Conservation (phyloP, 192 early-diverging fungal species). For the Coemansia sp. region DNA sequence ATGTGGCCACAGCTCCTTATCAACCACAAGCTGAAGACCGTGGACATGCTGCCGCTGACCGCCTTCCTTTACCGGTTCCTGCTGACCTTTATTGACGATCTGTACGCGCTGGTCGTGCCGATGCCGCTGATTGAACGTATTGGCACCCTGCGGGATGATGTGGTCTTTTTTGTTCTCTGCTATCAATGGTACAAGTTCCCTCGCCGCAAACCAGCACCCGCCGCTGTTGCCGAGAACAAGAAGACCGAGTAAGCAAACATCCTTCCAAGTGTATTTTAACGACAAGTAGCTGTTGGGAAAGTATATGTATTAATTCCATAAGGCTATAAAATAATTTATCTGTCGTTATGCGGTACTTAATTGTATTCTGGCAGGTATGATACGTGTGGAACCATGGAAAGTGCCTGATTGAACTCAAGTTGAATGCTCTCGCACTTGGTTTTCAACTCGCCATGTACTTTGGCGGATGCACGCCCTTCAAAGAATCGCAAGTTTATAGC, state of each 20-base stretch:
- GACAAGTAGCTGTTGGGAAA: too few species aligned
- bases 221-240: conserved; percentile 1
- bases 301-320: too few species aligned
- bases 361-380: too few species aligned
- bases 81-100: conserved; percentile 56
- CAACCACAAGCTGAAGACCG: conserved; percentile 55
- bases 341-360: too few species aligned
- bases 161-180: conserved; percentile 53
- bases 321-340: too few species aligned
- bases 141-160: conserved; percentile 54
- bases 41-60: conserved; percentile 55
- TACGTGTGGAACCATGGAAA: too few species aligned
- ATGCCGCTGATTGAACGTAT: conserved; percentile 56
- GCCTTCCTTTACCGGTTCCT: conserved; percentile 56
- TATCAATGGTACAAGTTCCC: conserved; percentile 54
- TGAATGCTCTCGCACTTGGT: too few species aligned
- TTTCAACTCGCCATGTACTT: too few species aligned
- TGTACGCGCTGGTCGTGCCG: conserved; percentile 59
- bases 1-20: conserved; percentile 59
- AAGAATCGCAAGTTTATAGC: too few species aligned
- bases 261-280: too few species aligned
- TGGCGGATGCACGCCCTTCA: too few species aligned
- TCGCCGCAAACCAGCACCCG: conserved; percentile 13
- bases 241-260: conserved; percentile 13
- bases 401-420: too few species aligned